Evolutionary conservation across 352 stramenopile species (phyloP), one percentile per base, ranked within the genome.

Genomic region (Thalassiosira hispida): DNA sequence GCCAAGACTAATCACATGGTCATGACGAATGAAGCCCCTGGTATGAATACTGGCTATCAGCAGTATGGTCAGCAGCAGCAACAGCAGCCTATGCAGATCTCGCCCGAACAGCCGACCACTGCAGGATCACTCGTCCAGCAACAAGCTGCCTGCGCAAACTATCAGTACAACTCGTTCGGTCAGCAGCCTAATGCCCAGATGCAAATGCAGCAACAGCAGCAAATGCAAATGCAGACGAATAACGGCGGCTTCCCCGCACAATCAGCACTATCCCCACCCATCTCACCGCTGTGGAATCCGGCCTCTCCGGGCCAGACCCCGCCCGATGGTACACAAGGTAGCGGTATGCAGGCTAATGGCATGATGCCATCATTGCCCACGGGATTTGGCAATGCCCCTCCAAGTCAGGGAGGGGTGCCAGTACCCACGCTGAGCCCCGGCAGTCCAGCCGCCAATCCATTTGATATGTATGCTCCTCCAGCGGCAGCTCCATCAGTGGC

Each of bases 381-480:
- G 16, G 42, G 16, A 9, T 51, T 51, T 51, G 42, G 8, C 18
- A 3, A 9, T 2, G 7, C 46, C n/a, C n/a, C 12, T 3, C 8
- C 46, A 53, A 11, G 16, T 6, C 16, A 1, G 5, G 46, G 46
- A 53, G 31, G 1, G n/a, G 25, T 23, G 4, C 55, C 55, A 12
- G 22, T 64, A 14, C 31, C 55, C 31, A 49, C 55, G 1, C 22
- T 49, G 55, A 25, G 55, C 22, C 31, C 29, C 8, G 35, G 40
- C 56, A 47, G 33, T 47, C 56, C 11, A n/a, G 52, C 8, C 11
- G 52, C 52, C 0, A 72, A 72, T 52, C 63, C 63, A 20, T 72
- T 72, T 38, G 49, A 72, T 55, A 27, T 72, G n/a, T 72, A 63
- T 63, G 62, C 18, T 22, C 12, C 62, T 9, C 14, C 44, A 40